Base-by-base conservation (phyloP, 208 protist species). In the Strigomonas galati region DNA sequence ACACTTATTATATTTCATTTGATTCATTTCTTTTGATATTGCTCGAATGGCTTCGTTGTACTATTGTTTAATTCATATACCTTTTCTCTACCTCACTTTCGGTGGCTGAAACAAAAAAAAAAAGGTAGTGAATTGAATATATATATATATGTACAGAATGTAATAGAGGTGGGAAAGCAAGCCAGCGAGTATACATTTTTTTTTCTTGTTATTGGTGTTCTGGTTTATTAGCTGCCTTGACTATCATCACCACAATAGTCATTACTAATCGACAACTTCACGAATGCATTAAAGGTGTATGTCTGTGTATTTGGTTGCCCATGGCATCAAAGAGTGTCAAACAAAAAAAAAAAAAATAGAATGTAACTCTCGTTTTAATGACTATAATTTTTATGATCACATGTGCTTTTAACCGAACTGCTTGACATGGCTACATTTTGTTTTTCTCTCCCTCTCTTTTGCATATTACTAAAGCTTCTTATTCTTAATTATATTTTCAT, bases 161-260 rank as follows among this genome's bases (percentile, higher is more conserved):
- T 40, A 66, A 35, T 15, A n/a, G n/a, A n/a, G n/a, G n/a, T n/a
- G n/a, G n/a, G n/a, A n/a, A n/a, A n/a, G n/a, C n/a, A n/a, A n/a
- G n/a, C n/a, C n/a, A n/a, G n/a, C n/a, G n/a, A n/a, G n/a, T n/a
- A 44, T 3, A 14, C 5, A n/a, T 46, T 14, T 28, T 70, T 64
- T 65, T 55, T 63, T 70, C 21, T 63, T 70, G 2, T 51, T 17
- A 14, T 62, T 53, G 10, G 3, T 54, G 21, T 48, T 14, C 27
- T 70, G 43, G 55, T 55, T 63, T 70, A 24, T 63, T 70, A 4
- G n/a, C n/a, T n/a, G n/a, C n/a, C n/a, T n/a, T n/a, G n/a, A n/a
- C n/a, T n/a, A n/a, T n/a, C n/a, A n/a, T n/a, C n/a, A n/a, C n/a
- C n/a, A n/a, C n/a, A n/a, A n/a, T n/a, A n/a, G n/a, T n/a, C n/a